Conservation (phyloP, 495 filamentous ascomycete genomes). For the Tuber indicum region DNA sequence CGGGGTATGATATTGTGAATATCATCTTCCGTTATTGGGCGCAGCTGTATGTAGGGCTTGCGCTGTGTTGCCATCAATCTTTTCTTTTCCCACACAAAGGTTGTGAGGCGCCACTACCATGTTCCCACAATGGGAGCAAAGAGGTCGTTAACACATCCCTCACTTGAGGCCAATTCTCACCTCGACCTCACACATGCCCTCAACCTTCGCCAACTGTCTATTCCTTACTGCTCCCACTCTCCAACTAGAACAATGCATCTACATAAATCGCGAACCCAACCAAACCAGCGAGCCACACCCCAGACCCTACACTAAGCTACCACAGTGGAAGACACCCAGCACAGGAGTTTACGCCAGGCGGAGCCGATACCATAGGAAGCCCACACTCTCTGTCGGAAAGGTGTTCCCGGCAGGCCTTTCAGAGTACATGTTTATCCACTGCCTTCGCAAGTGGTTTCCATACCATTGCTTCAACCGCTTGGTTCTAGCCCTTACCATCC, state of each 20-base stretch:
- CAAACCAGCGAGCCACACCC: neutral
- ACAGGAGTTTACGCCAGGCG: neutral
- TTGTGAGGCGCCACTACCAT: no score
- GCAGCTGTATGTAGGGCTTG: neutral
- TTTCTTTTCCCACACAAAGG: neutral
- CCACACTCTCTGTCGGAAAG: neutral
- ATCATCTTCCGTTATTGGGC: neutral
- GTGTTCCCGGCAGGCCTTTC: neutral
- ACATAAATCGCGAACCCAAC: neutral
- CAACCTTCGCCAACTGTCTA: neutral
- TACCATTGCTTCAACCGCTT: neutral
- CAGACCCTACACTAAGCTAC: neutral
- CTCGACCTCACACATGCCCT: neutral
- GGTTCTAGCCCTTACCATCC: neutral
- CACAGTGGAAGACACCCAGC: neutral
- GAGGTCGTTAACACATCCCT: neutral
- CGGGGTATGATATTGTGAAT: conserved; percentile 2
- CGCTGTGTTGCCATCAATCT: neutral
- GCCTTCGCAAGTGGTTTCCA: neutral
- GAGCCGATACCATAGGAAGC: neutral
- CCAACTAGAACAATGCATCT: neutral
- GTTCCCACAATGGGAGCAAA: neutral
- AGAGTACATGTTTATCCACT: neutral
- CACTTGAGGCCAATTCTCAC: neutral
- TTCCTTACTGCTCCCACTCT: neutral